Evolutionary conservation across 1,284 basidiomycete genomes (phyloP).

Genomic region (Tilletia indica): DNA sequence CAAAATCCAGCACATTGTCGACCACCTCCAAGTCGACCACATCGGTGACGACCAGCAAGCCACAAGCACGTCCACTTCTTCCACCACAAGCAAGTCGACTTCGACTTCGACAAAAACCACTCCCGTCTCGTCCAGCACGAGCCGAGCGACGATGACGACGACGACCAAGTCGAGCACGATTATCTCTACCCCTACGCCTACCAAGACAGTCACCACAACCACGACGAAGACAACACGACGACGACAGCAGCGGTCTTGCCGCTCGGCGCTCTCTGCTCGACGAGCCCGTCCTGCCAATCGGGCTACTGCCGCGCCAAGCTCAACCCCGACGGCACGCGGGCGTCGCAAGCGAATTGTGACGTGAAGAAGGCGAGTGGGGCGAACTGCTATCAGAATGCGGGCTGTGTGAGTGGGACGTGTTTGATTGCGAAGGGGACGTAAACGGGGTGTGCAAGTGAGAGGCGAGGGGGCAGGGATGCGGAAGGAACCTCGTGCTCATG

Average conservation of each 20-base stretch:
- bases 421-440: constrained; percentile 1
- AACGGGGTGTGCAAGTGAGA: constrained; percentile 6
- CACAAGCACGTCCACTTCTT: constrained; percentile 5
- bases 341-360: not conserved
- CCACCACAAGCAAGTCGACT: not conserved
- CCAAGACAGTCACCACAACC: constrained; percentile 6
- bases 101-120: not conserved
- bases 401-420: not conserved
- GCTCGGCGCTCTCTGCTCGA: not conserved
- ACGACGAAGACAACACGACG: constrained; percentile 1
- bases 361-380: not conserved
- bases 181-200: not conserved
- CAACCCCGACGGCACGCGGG: constrained; percentile 4
- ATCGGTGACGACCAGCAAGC: not conserved
- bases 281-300: not conserved
- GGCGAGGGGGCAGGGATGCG: no score
- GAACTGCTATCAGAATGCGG: not conserved
- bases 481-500: no score
- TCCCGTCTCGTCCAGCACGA: not conserved
- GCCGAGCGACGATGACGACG: not conserved
- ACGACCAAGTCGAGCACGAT: not conserved
- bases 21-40: not conserved
- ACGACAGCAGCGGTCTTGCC: not conserved
- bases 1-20: not conserved
- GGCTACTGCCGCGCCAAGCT: constrained; percentile 11